Evolutionary conservation across 177 flowering plant species (phyloP).

Genomic region (Telopea speciosissima): DNA sequence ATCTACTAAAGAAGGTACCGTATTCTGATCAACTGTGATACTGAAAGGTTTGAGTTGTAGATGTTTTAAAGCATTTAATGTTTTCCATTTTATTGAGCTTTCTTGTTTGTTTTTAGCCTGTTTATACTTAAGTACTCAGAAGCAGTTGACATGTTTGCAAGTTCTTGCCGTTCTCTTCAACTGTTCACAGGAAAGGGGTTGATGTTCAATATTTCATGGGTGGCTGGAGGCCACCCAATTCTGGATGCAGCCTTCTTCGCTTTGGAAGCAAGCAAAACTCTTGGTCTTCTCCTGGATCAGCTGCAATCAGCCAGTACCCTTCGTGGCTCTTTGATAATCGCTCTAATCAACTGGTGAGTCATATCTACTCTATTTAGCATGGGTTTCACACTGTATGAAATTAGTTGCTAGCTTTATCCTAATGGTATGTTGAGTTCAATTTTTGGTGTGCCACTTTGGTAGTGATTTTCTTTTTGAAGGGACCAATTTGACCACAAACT

Average conservation of each 20-base stretch:
- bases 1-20: conserved; percentile 48
- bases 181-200: conserved; percentile 32
- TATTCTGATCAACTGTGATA: not conserved
- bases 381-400: not conserved
- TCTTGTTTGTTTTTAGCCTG: too few species aligned
- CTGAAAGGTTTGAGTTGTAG: not conserved
- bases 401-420: not conserved
- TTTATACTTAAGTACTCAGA: not conserved
- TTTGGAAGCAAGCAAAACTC: conserved; percentile 58
- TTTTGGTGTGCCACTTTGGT: too few species aligned
- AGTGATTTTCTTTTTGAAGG: too few species aligned
- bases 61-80: not conserved
- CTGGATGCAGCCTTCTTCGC: conserved; percentile 49
- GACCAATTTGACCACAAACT: too few species aligned
- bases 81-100: not conserved
- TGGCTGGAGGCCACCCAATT: conserved; percentile 65
- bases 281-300: conserved; percentile 52
- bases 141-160: not conserved
- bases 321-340: conserved; percentile 57
- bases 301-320: conserved; percentile 50
- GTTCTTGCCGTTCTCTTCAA: conserved; percentile 16
- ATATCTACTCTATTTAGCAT: not conserved
- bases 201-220: conserved; percentile 63
- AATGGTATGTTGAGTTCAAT: not conserved
- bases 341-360: conserved; percentile 80